Base-by-base conservation (phyloP, 352 stramenopile species). In the Phytophthora hybrid region DNA sequence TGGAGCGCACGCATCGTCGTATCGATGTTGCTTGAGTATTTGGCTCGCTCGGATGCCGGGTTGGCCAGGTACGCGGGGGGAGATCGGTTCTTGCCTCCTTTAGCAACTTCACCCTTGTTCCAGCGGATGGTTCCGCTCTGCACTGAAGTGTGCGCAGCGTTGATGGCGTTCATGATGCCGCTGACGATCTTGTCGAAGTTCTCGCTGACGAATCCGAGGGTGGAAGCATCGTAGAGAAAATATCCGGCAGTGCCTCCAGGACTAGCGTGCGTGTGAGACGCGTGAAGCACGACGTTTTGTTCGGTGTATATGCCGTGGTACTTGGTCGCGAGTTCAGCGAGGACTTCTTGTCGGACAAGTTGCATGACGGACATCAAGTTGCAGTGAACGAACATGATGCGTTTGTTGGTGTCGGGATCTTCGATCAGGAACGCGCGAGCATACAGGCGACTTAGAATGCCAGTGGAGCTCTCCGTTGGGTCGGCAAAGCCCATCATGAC, bases 261-360 rank as follows among this genome's bases (percentile, higher is more conserved):
- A 2, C 80, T 87, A 37, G 82, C 87, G 71, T 96, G 90, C 14
- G 89, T 96, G 77, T 97, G 90, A 1, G 85, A 96, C 19, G 85
- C 89, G 68, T 84, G 85, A 18, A 96, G 80, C 21, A 82, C 79
- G 18, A 93, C 76, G 66, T 93, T 94, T 59, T 91, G 79, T 53
- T 80, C 79, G 18, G 73, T 72, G 79, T 86, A 86, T 9, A 83
- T 8, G 7, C 73, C 67, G 34, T 32, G 37, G 51, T 82, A 86
- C 53, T 81, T 82, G 52, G 21, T 58, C 31, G 55, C 52, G 26
- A 87, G 69, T 63, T 84, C 47, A 26, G 63, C 57, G n/a, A 88
- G 63, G 13, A 88, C 81, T 31, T 88, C 76, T 29, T 85, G 74
- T 44, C 85, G 81, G 11, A 84, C 79, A 11, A 88, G 59, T 51